phyloP scores from a whole-genome alignment of 768 basidiomycete species.

The Xanthoconium purpureum region DNA sequence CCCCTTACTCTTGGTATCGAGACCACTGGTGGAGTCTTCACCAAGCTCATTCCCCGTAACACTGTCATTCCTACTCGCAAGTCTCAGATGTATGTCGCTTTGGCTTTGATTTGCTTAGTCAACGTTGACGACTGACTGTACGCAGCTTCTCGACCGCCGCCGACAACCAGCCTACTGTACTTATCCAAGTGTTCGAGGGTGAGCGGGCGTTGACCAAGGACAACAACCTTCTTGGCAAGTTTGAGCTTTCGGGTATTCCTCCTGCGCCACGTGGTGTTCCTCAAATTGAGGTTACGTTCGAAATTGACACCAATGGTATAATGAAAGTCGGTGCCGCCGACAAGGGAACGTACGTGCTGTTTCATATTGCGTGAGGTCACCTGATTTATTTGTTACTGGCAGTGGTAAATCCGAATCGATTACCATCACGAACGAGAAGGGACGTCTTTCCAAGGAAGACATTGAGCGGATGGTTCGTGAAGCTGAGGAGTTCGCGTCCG shows the following conservation, averaged over 20 bases:
- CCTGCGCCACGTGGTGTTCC: constrained; percentile 96
- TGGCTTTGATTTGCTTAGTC: not conserved
- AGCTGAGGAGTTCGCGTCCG: constrained; percentile 84
- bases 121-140: not conserved
- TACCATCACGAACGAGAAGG: constrained; percentile 96
- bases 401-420: constrained; percentile 86
- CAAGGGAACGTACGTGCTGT: constrained; percentile 77
- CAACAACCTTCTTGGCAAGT: constrained; percentile 97
- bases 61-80: constrained; percentile 98
- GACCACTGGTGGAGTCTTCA: constrained; percentile 97
- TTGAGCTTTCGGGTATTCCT: constrained; percentile 89
- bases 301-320: constrained; percentile 93
- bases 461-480: constrained; percentile 96
- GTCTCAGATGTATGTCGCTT: constrained; percentile 70
- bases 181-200: constrained; percentile 97
- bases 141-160: constrained; percentile 73
- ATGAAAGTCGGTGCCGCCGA: constrained; percentile 92
- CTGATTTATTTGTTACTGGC: not conserved
- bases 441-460: constrained; percentile 83
- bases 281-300: constrained; percentile 96
- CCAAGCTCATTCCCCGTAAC: constrained; percentile 95
- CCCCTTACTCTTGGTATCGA: constrained; percentile 98
- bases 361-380: no score
- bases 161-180: constrained; percentile 91
- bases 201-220: constrained; percentile 97